Conservation (phyloP, 140 eudicot species). For the Ambrosia hybrid region DNA sequence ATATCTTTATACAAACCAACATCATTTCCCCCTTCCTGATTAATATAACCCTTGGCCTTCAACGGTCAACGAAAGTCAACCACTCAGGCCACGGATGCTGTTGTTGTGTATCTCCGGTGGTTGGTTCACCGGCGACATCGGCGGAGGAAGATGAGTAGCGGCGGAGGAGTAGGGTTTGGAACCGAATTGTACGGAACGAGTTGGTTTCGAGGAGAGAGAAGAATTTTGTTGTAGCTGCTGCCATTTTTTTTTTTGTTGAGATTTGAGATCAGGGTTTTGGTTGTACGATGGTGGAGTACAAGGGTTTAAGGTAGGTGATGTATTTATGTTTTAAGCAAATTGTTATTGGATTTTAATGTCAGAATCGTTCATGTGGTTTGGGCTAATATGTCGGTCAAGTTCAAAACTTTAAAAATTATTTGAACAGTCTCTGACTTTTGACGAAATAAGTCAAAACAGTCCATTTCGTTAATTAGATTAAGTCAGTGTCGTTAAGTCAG, state of each 20-base stretch:
- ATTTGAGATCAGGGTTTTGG: slow-evolving; percentile 28
- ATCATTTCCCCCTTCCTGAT: slow-evolving; percentile 31
- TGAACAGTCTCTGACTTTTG: too few species aligned
- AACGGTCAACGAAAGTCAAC: slow-evolving; percentile 78
- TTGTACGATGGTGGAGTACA: too few species aligned
- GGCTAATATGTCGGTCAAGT: too few species aligned
- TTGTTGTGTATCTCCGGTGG: slow-evolving; percentile 15
- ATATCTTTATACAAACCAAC: slow-evolving; percentile 53
- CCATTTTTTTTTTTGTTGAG: slow-evolving; percentile 28
- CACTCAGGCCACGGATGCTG: slow-evolving; percentile 95
- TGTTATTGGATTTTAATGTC: too few species aligned
- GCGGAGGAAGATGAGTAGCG: slow-evolving; percentile 45
- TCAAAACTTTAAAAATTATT: too few species aligned
- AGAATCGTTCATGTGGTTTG: too few species aligned
- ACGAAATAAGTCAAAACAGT: too few species aligned
- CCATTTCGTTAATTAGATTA: too few species aligned
- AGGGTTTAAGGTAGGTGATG: slow-evolving; percentile 23
- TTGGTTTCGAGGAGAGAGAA: slow-evolving; percentile 46
- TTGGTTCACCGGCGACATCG: slow-evolving; percentile 3
- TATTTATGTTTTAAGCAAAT: too few species aligned
- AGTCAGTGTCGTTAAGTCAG: too few species aligned
- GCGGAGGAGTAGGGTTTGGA: slow-evolving; percentile 43
- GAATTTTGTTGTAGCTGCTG: slow-evolving; percentile 28
- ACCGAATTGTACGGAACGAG: too few species aligned
- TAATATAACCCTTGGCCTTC: slow-evolving; percentile 71